Evolutionary conservation across 2,329 filamentous ascomycete species (phyloP).

Genomic region (Pseudocercospora pini-densiflorae): DNA sequence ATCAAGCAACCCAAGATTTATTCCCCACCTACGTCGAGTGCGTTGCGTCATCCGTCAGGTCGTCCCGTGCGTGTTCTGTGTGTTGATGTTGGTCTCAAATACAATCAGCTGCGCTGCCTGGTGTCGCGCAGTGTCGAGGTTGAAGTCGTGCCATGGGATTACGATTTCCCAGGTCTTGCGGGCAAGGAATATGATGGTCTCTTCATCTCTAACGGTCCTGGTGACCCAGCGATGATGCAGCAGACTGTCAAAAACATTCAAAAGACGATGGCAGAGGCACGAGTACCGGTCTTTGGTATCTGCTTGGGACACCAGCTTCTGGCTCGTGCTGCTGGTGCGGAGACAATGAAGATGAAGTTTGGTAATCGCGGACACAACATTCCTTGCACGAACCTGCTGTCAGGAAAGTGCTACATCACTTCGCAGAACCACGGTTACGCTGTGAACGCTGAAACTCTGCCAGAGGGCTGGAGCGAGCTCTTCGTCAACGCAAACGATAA

Average conservation of each 20-base stretch:
- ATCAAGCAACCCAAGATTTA: constrained; percentile 86
- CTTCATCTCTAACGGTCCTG: constrained; percentile 97
- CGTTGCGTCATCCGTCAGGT: constrained; percentile 85
- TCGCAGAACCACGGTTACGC: constrained; percentile 98
- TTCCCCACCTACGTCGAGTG: constrained; percentile 70
- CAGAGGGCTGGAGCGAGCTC: constrained; percentile 84
- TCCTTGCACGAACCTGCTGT: constrained; percentile 93
- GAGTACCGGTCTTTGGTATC: constrained; percentile 92
- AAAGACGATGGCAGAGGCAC: constrained; percentile 74
- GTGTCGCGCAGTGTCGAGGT: constrained; percentile 91
- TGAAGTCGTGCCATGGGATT: constrained; percentile 93
- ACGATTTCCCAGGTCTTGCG: constrained; percentile 78
- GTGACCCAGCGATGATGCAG: constrained; percentile 86
- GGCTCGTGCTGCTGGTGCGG: constrained; percentile 82
- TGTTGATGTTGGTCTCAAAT: constrained; percentile 97
- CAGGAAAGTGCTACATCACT: constrained; percentile 97
- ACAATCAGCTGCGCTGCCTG: constrained; percentile 95
- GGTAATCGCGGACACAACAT: constrained; percentile 99
- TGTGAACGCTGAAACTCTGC: constrained; percentile 78
- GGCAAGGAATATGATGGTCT: constrained; percentile 91
- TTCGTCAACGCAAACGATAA: constrained; percentile 99
- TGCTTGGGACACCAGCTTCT: constrained; percentile 94
- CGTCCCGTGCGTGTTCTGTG: constrained; percentile 86
- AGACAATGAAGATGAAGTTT: constrained; percentile 97
- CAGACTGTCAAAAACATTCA: constrained; percentile 79